Evolutionary conservation across 768 basidiomycete genomes (phyloP).

Genomic region (Tricholoma sp.): DNA sequence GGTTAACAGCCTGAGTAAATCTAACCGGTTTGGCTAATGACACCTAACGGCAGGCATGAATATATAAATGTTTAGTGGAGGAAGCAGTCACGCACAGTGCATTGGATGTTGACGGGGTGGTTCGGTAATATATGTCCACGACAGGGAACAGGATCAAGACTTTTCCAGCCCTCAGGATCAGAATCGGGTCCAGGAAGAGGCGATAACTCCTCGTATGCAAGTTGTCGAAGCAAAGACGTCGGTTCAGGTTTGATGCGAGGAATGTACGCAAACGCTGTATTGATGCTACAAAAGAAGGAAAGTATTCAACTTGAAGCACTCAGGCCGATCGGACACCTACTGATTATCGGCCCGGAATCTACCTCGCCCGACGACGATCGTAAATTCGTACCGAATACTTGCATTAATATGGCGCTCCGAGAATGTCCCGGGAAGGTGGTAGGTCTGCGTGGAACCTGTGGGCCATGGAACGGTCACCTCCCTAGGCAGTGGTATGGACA

Average conservation of each 20-base stretch:
- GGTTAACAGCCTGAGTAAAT: not conserved
- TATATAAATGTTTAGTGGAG: not conserved
- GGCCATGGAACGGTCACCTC: slow-evolving; percentile 17
- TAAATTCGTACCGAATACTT: slow-evolving; percentile 32
- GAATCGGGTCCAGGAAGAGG: slow-evolving; percentile 25
- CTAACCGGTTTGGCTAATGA: not conserved
- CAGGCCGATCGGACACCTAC: slow-evolving; percentile 17
- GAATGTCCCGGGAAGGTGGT: slow-evolving; percentile 28
- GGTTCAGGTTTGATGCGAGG: slow-evolving; percentile 27
- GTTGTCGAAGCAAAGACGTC: slow-evolving; percentile 26
- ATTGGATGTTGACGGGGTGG: not conserved
- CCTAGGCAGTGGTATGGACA: slow-evolving; percentile 33
- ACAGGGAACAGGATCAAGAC: slow-evolving; percentile 14
- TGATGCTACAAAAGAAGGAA: not conserved
- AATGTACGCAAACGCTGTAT: slow-evolving; percentile 18
- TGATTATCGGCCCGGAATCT: slow-evolving; percentile 32
- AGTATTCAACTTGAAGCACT: not conserved
- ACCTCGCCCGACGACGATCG: slow-evolving; percentile 31
- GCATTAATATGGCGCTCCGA: slow-evolving; percentile 25
- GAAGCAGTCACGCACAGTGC: not conserved
- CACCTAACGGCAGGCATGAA: not conserved
- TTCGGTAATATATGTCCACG: slow-evolving; percentile 15
- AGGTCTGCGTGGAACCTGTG: slow-evolving; percentile 9
- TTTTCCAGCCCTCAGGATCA: slow-evolving; percentile 33
- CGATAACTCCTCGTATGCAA: slow-evolving; percentile 26